Conservation (phyloP, 768 basidiomycete genomes). For the Amyloporia xantha region DNA sequence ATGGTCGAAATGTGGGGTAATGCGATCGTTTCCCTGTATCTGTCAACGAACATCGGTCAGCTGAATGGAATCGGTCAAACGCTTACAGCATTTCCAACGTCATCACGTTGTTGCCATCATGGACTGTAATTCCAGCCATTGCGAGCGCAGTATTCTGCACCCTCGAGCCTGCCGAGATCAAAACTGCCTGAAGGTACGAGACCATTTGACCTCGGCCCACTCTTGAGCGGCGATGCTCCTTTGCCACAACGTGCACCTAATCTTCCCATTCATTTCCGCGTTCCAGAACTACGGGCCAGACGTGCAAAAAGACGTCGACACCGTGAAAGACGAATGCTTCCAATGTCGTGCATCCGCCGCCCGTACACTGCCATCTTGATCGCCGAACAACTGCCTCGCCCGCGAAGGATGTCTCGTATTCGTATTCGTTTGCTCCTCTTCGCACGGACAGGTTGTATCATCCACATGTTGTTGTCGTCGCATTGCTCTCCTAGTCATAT, state of each 20-base stretch:
- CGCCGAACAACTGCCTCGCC: background rate
- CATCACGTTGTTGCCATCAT: conserved; percentile 67
- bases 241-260: background rate
- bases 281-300: conserved; percentile 60
- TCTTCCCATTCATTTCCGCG: background rate
- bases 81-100: conserved; percentile 67
- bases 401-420: background rate
- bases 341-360: conserved; percentile 57
- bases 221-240: conserved; percentile 14
- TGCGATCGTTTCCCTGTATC: background rate
- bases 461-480: background rate
- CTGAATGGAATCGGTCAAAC: conserved; percentile 7
- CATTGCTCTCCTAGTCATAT: background rate
- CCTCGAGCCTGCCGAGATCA: conserved; percentile 46
- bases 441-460: conserved; percentile 5
- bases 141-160: conserved; percentile 60
- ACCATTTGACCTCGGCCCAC: background rate
- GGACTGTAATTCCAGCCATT: conserved; percentile 61
- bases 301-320: conserved; percentile 62
- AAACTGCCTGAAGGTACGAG: conserved; percentile 50
- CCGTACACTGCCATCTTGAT: conserved; percentile 23
- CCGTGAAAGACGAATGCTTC: conserved; percentile 65
- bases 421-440: background rate
- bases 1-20: conserved; percentile 66
- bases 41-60: conserved; percentile 7